Base-by-base conservation (phyloP, 495 filamentous ascomycete genomes). In the Xylaria nigripes region DNA sequence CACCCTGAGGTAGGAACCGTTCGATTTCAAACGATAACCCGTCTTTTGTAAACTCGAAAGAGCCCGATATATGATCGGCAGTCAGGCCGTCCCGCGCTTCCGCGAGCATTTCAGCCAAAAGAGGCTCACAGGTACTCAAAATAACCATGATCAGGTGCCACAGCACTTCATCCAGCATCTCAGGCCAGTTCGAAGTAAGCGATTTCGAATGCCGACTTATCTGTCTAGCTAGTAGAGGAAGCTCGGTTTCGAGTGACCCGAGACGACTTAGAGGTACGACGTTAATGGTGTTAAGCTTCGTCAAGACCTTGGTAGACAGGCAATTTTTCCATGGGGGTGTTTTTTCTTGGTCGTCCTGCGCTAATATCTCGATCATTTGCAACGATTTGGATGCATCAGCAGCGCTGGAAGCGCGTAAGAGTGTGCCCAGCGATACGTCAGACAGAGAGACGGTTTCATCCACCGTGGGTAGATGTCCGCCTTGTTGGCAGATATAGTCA, bases 171-270 rank as follows among this genome's bases (percentile, higher is more conserved):
- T 72, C 72, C 13, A 81, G 72, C 30, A 75, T 71, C 22, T 58
- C 61, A 18, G 74, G 60, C 24, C 79, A 73, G 48, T 79, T 72
- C 16, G 72, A 65, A 1, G 72, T 60, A 48, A 84, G 67, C 12
- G 76, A 67, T 44, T 69, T 62, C 23, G 68, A 73, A 61, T 70
- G 76, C 4, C 61, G 52, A 30, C 77, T 68, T 4, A 86, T 63
- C 30, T 76, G 70, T 51, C 74, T 73, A 10, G 81, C 81, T 41
- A 90, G 68, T 3, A 77, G 71, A 6, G 80, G 76, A 49, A 87
- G 71, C 61, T 90, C 87, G 1, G 76, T 65, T 61, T 87, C 81
- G 1, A 90, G 70, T 23, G 83, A 77, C 49, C 79, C 74, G 47
- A 89, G 73, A 57, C 84, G 80, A 12, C 75, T 73, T 49, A 90